These are phyloP conservation scores for Globisporangium alternatum DNA, from an alignment of 352 stramenopile species.

Conservation along the genomic window DNA sequence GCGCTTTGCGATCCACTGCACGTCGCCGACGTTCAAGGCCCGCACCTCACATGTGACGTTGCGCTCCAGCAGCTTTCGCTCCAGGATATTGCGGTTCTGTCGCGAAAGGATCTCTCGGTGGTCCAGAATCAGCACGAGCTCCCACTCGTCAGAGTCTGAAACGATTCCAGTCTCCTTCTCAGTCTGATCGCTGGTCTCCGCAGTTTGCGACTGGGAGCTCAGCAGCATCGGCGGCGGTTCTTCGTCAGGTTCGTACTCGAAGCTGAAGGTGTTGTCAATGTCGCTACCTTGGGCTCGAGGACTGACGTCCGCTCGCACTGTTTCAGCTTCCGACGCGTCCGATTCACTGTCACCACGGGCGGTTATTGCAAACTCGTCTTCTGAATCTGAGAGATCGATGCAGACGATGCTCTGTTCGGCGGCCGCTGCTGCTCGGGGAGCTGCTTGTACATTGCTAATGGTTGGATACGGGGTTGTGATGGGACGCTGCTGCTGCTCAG, in stretches of 20 bases:
- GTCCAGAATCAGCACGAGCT: slow-evolving; percentile 78
- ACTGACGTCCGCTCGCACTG: slow-evolving; percentile 13
- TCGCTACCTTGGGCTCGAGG: neutral
- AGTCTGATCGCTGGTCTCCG: neutral
- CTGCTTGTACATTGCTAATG: neutral
- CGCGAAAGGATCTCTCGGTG: slow-evolving; percentile 78
- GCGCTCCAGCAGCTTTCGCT: slow-evolving; percentile 74
- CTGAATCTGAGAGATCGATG: slow-evolving; percentile 46
- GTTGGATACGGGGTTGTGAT: neutral
- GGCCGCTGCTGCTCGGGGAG: neutral
- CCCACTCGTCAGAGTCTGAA: slow-evolving; percentile 52
- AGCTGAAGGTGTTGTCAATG: slow-evolving; percentile 1
- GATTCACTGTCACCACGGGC: neutral
- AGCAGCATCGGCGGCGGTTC: slow-evolving; percentile 4
- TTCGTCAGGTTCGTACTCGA: slow-evolving; percentile 16
- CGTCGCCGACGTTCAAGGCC: slow-evolving; percentile 68
- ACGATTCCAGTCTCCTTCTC: slow-evolving; percentile 14
- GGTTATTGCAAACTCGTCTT: slow-evolving; percentile 11
- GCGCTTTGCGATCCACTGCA: slow-evolving; percentile 72
- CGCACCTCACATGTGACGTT: slow-evolving; percentile 84
- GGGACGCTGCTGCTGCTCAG: neutral
- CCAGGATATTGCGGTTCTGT: slow-evolving; percentile 66
- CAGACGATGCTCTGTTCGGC: slow-evolving; percentile 18
- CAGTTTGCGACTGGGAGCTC: neutral
- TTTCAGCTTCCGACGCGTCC: slow-evolving; percentile 17